phyloP scores from a whole-genome alignment of 352 stramenopile species.

The Phytophthora cryptogea region DNA sequence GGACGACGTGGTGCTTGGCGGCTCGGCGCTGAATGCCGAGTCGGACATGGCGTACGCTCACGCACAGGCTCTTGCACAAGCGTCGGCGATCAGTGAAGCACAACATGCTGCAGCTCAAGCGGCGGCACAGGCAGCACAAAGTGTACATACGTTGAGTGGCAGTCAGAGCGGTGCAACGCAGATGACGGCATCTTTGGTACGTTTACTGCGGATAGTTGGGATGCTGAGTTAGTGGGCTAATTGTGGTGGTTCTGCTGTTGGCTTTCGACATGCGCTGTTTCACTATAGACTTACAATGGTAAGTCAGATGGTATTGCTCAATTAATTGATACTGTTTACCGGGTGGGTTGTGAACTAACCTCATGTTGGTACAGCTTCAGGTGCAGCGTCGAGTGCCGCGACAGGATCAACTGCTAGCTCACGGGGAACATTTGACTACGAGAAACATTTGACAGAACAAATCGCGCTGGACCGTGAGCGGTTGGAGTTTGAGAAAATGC shows the following conservation, averaged over 20 bases:
- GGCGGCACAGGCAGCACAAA: slow-evolving; percentile 14
- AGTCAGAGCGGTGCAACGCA: slow-evolving; percentile 24
- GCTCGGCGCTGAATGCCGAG: slow-evolving; percentile 53
- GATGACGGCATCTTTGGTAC: slow-evolving; percentile 50
- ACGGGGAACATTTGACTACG: slow-evolving; percentile 68
- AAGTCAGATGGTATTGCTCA: slow-evolving; percentile 5
- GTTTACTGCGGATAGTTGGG: slow-evolving; percentile 7
- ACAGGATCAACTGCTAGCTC: slow-evolving; percentile 16
- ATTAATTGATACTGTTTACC: not conserved
- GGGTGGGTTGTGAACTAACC: not conserved
- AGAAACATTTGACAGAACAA: slow-evolving; percentile 75
- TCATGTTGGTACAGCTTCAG: slow-evolving; percentile 14
- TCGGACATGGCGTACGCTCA: slow-evolving; percentile 68
- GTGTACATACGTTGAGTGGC: slow-evolving; percentile 14
- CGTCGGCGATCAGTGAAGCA: slow-evolving; percentile 33
- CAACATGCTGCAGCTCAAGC: slow-evolving; percentile 38
- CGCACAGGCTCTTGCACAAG: slow-evolving; percentile 46
- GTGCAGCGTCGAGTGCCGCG: slow-evolving; percentile 12
- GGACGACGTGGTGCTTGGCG: slow-evolving; percentile 70
- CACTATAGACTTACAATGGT: slow-evolving; percentile 31
- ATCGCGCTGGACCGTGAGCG: slow-evolving; percentile 73
- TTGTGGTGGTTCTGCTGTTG: not conserved
- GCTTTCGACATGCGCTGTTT: not conserved
- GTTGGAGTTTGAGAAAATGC: slow-evolving; percentile 71
- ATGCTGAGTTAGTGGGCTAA: not conserved